Evolutionary conservation across 257 asterid genomes (phyloP).

Genomic region (Coffea canephora): DNA sequence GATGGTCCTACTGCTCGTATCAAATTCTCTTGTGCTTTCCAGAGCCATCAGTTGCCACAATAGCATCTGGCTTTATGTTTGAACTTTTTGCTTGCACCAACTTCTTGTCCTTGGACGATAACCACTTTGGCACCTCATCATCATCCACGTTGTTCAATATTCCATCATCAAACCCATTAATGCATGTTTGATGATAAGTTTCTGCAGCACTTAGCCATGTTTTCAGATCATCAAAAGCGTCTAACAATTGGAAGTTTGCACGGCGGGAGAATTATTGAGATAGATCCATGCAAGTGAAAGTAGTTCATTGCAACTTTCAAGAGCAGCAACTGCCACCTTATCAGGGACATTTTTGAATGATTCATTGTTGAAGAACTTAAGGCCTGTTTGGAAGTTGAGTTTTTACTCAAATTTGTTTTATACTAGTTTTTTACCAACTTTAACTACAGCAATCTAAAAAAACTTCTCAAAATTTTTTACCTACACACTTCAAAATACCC

Average conservation of each 20-base stretch:
- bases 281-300: conserved; percentile 33
- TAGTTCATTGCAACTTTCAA: conserved; percentile 36
- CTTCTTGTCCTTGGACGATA: conserved; percentile 44
- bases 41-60: conserved; percentile 44
- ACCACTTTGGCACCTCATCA: conserved; percentile 38
- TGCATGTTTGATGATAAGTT: conserved; percentile 65
- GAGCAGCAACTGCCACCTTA: conserved; percentile 24
- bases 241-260: conserved; percentile 16
- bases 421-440: too few relatives aligned
- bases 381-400: too few relatives aligned
- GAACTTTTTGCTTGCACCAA: conserved; percentile 20
- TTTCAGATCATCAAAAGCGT: conserved; percentile 43
- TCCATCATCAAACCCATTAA: conserved; percentile 40
- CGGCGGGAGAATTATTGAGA: conserved; percentile 47
- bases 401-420: too few relatives aligned
- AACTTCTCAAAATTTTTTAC: too few relatives aligned
- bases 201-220: conserved; percentile 80
- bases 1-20: too few relatives aligned
- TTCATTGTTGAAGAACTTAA: not conserved
- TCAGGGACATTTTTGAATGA: conserved; percentile 24
- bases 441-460: too few relatives aligned
- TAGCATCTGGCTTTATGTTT: conserved; percentile 32
- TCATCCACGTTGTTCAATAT: conserved; percentile 12
- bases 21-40: conserved; percentile 30
- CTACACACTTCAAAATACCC: too few relatives aligned